Percentiles rank a stretch among this genome's conserved stretches.
Evolutionary conservation across 2,329 filamentous ascomycete genomes (phyloP).

Genomic region (Cyphellophora attinorum): DNA sequence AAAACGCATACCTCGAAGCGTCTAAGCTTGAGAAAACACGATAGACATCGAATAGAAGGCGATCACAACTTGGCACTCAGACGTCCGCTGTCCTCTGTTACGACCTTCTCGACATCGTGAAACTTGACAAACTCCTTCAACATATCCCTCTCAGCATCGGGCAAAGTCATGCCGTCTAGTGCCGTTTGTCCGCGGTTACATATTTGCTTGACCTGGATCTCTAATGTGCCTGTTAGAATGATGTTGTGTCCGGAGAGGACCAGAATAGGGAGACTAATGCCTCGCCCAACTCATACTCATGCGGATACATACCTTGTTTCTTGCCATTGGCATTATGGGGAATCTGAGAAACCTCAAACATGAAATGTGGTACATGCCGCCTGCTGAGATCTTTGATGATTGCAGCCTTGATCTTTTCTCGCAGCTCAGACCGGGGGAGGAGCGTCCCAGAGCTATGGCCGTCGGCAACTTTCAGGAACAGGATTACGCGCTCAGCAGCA

Average conservation of each 20-base stretch:
- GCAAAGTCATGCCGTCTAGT: constrained; percentile 1
- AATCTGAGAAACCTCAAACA: too few species aligned
- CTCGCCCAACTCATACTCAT: too few species aligned
- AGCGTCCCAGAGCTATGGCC: too few species aligned
- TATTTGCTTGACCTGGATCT: constrained; percentile 8
- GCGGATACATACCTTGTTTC: too few species aligned
- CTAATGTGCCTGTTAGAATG: constrained; percentile 12
- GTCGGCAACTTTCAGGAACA: constrained; percentile 11
- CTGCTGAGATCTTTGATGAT: too few species aligned
- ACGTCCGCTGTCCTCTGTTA: background rate
- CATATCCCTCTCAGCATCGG: constrained; percentile 4
- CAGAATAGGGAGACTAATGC: constrained; percentile 1
- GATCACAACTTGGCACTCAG: constrained; percentile 3
- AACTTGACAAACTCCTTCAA: constrained; percentile 5
- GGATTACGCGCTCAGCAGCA: constrained; percentile 10
- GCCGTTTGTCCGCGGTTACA: constrained; percentile 1
- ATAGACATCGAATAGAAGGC: too few species aligned
- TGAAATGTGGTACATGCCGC: too few species aligned
- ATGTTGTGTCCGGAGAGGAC: constrained; percentile 8
- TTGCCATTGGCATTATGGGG: too few species aligned
- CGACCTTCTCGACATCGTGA: constrained; percentile 5
- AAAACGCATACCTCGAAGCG: too few species aligned
- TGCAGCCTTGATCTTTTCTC: too few species aligned
- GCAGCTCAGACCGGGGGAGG: too few species aligned
- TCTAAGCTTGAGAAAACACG: too few species aligned